A percentile compares a stretch with the other conserved stretches of the same genome.
These are phyloP conservation scores for Trichoderma parareesei DNA, from an alignment of 495 filamentous ascomycete species.

Conservation along the genomic window DNA sequence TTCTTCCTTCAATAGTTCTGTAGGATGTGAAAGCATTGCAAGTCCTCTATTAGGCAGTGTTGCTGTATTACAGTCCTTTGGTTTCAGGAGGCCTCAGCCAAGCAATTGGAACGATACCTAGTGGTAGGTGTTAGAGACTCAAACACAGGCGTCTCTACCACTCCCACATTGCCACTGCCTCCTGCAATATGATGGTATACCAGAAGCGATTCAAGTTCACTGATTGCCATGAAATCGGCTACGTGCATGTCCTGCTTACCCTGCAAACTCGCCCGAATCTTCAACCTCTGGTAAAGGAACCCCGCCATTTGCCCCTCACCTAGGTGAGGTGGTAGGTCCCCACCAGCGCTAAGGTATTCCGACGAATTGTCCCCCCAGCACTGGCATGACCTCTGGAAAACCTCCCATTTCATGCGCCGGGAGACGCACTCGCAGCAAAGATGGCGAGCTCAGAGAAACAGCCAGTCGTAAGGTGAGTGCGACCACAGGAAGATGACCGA, in stretches of 20 bases:
- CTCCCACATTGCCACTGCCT: too few relatives aligned
- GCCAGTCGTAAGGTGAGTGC: neutral
- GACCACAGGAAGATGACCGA: neutral
- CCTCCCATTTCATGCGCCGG: neutral
- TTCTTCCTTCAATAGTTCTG: too few relatives aligned
- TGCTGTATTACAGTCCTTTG: too few relatives aligned
- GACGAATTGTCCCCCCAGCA: neutral
- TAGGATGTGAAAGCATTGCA: too few relatives aligned
- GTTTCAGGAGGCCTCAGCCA: too few relatives aligned
- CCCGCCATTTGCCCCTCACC: conserved; percentile 8
- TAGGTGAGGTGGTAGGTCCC: neutral
- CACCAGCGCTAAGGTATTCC: neutral
- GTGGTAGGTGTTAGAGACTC: too few relatives aligned
- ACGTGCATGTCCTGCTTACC: neutral
- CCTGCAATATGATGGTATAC: too few relatives aligned
- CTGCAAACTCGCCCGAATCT: neutral
- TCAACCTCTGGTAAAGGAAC: neutral
- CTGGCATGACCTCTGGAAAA: conserved; percentile 5
- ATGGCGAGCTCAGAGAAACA: conserved; percentile 12
- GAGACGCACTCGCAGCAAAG: neutral
- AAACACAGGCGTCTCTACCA: too few relatives aligned
- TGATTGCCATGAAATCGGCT: neutral
- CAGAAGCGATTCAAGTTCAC: neutral
- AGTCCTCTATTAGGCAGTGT: too few relatives aligned
- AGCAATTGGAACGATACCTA: too few relatives aligned